A percentile compares a stretch with the other conserved stretches of the same genome.
Conservation (phyloP, 345 rosid genomes). For the Bruguiera sexangula region DNA sequence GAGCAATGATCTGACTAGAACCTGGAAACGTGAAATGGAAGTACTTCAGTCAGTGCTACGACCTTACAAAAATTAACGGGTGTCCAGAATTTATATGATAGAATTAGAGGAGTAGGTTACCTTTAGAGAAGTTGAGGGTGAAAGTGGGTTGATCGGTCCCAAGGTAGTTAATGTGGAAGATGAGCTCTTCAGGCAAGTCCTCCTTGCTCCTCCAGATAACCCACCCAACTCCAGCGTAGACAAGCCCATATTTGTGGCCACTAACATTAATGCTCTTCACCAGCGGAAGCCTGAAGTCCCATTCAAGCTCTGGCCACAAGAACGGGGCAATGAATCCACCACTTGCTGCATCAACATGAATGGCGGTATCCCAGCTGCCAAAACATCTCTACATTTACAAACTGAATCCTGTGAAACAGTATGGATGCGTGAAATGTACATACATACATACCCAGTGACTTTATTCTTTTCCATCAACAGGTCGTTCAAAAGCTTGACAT, state of each 20-base stretch:
- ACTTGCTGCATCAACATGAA: constrained; percentile 93
- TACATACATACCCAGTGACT: constrained; percentile 54
- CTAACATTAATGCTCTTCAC: constrained; percentile 91
- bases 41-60: background rate
- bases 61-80: background rate
- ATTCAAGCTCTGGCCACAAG: constrained; percentile 80
- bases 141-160: constrained; percentile 95
- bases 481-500: constrained; percentile 78
- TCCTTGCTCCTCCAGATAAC: constrained; percentile 75
- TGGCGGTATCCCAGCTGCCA: constrained; percentile 83
- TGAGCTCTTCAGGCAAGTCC: constrained; percentile 91
- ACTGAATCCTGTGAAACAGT: background rate
- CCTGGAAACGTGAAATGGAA: constrained; percentile 33
- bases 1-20: constrained; percentile 85
- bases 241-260: constrained; percentile 88
- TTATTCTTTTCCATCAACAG: constrained; percentile 63
- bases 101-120: constrained; percentile 17
- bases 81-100: background rate
- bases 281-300: constrained; percentile 89
- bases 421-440: background rate
- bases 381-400: background rate
- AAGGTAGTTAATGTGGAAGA: constrained; percentile 90
- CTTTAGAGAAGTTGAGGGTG: constrained; percentile 95
- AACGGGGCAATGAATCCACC: constrained; percentile 98
- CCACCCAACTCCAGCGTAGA: constrained; percentile 97